These are phyloP conservation scores for Hypoxylon sp. DNA, from an alignment of 2,329 filamentous ascomycete genomes.

Conservation along the genomic window DNA sequence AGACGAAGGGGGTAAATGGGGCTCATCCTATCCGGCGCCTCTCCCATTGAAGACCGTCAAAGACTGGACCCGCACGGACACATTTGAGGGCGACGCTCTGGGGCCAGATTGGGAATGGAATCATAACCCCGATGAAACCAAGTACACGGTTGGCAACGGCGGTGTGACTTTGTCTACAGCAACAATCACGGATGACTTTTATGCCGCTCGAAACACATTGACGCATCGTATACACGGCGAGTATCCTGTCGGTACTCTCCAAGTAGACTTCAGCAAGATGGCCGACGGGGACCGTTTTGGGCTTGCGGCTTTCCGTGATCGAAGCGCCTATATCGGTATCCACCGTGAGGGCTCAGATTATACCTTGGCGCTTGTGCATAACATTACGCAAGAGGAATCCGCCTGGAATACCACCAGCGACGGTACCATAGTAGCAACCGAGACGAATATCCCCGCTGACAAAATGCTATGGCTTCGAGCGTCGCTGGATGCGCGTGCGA, in stretches of 20 bases:
- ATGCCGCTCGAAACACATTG: slow-evolving; percentile 56
- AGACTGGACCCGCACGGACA: slow-evolving; percentile 53
- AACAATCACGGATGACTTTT: slow-evolving; percentile 61
- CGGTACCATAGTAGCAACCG: slow-evolving; percentile 44
- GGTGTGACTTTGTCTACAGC: slow-evolving; percentile 59
- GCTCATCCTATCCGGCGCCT: slow-evolving; percentile 53
- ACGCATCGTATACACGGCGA: slow-evolving; percentile 56
- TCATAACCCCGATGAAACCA: slow-evolving; percentile 63
- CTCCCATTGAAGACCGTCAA: slow-evolving; percentile 42
- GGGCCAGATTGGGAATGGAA: slow-evolving; percentile 67
- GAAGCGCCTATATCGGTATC: slow-evolving; percentile 62
- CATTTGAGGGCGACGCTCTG: slow-evolving; percentile 54
- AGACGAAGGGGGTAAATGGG: slow-evolving; percentile 56
- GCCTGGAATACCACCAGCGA: slow-evolving; percentile 43
- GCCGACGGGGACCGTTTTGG: slow-evolving; percentile 61
- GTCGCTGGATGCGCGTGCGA: slow-evolving; percentile 48
- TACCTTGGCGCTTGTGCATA: slow-evolving; percentile 48
- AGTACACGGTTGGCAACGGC: slow-evolving; percentile 52
- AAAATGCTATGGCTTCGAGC: slow-evolving; percentile 51
- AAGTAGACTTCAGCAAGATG: slow-evolving; percentile 59
- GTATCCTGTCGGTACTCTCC: slow-evolving; percentile 59
- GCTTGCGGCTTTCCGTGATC: slow-evolving; percentile 62
- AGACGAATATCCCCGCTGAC: slow-evolving; percentile 42
- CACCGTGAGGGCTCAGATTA: slow-evolving; percentile 47
- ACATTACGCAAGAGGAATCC: slow-evolving; percentile 50